A percentile compares a stretch with the other conserved stretches of the same genome.
Evolutionary conservation across 192 early-diverging fungal species (phyloP).

Genomic region (Podila clonocystis): DNA sequence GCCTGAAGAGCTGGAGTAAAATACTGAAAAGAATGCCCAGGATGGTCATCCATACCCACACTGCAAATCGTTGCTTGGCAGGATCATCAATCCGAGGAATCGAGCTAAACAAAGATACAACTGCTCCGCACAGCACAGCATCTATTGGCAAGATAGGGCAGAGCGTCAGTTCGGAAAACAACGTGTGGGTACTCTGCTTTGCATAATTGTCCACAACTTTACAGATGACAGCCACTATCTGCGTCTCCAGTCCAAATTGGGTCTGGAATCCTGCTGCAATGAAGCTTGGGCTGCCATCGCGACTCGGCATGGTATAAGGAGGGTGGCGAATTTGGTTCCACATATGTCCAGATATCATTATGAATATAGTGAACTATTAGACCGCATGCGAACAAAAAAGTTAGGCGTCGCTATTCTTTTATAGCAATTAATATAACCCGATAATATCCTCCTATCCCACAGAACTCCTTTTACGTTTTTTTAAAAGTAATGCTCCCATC

Average conservation of each 20-base stretch:
- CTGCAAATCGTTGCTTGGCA: conserved; percentile 62
- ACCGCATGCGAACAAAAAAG: background rate
- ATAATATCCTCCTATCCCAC: too few relatives aligned
- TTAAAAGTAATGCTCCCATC: too few relatives aligned
- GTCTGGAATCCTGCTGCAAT: conserved; percentile 73
- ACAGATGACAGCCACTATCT: conserved; percentile 80
- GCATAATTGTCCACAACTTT: conserved; percentile 27
- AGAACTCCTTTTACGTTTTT: too few relatives aligned
- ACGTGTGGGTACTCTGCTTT: too few relatives aligned
- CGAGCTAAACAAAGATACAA: conserved; percentile 61
- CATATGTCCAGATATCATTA: conserved; percentile 86
- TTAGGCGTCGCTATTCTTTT: too few relatives aligned
- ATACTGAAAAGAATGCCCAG: conserved; percentile 74
- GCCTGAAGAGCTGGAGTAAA: conserved; percentile 70
- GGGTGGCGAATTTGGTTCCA: conserved; percentile 85
- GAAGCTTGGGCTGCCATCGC: conserved; percentile 62
- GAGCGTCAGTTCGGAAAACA: background rate
- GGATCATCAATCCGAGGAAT: conserved; percentile 66
- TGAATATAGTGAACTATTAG: conserved; percentile 62
- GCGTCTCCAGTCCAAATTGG: conserved; percentile 77
- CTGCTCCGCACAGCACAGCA: conserved; percentile 61
- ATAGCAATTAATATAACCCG: too few relatives aligned
- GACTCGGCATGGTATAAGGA: conserved; percentile 65
- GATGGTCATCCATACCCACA: conserved; percentile 67
- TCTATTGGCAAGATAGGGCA: conserved; percentile 53